Conservation (phyloP, 106 monocot species). For the Dioscorea dumetorum region DNA sequence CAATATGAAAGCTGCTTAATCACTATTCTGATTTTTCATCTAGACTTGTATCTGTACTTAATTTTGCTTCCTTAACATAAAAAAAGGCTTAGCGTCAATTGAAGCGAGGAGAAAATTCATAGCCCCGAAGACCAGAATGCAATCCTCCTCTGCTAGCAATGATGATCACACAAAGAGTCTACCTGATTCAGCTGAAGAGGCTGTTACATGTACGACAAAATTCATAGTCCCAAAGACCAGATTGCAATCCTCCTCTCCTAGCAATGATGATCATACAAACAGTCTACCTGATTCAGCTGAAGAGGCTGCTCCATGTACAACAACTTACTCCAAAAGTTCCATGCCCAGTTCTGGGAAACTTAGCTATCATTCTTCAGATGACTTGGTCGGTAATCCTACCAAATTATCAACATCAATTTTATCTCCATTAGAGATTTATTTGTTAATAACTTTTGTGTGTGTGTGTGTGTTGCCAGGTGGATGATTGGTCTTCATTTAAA, state of each 20-base stretch:
- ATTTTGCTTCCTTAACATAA: constrained; percentile 30
- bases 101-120: constrained; percentile 92
- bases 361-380: constrained; percentile 14
- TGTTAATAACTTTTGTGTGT: too few relatives aligned
- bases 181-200: constrained; percentile 33
- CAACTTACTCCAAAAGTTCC: constrained; percentile 8
- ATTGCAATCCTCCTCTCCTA: not conserved
- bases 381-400: constrained; percentile 10
- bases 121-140: constrained; percentile 51
- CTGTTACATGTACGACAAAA: constrained; percentile 31
- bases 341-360: constrained; percentile 8
- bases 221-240: constrained; percentile 71
- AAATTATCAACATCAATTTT: too few relatives aligned
- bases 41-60: not conserved
- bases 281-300: constrained; percentile 30
- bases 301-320: constrained; percentile 17
- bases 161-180: constrained; percentile 2
- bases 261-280: not conserved
- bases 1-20: too few relatives aligned
- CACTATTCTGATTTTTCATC: not conserved
- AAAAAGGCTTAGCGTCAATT: constrained; percentile 78
- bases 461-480: constrained; percentile 24
- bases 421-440: too few relatives aligned
- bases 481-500: constrained; percentile 9
- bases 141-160: not conserved